Evolutionary conservation across 1,139 yeast species (phyloP), one percentile per base, ranked within the genome.

Genomic region (Eremothecium coryli): DNA sequence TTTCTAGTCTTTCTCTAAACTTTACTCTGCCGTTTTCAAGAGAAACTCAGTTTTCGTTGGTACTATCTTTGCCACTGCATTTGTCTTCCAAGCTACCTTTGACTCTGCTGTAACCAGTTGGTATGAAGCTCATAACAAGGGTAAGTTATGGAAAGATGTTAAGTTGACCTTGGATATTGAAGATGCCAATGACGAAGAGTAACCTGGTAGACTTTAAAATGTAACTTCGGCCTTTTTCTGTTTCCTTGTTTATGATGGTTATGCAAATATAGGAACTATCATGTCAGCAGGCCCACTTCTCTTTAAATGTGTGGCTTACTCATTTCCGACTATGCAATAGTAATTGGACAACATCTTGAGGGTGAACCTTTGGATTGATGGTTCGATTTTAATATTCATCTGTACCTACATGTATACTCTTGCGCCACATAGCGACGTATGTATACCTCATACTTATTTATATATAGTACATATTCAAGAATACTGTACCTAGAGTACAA

Each of bases 111-210:
- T 88, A 47, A 88, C 86, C 60, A 61, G 60, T 38, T 81, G 85
- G 82, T 90, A 81, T 70, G 94, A 84, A 61, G 66, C 66, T 63
- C 84, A 81, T 70, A 90, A 90, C 77, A 71, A 71, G 60, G 98
- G 97, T 54, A 90, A 90, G 70, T 85, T 86, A 69, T 90, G 98
- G 98, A 78, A 82, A 61, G 97, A 90, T 56, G 82, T 90, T 60
- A 84, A 82, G 68, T 68, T 67, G 48, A 71, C 70, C 50, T 71
- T 75, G 49, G 66, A 65, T 39, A 80, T 65, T 46, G 75, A 69
- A 48, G 81, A 66, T 42, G 80, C 64, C 21, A 80, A 68, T 14
- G 73, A 61, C 5, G 77, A 68, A 23, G 82, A 73, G 10, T 20
- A 20, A 20, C 7, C 22, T 8, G 22, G 10, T 20, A 24, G 80